Conservation (phyloP, 2,329 filamentous ascomycete genomes). For the Grosmannia penicillata region DNA sequence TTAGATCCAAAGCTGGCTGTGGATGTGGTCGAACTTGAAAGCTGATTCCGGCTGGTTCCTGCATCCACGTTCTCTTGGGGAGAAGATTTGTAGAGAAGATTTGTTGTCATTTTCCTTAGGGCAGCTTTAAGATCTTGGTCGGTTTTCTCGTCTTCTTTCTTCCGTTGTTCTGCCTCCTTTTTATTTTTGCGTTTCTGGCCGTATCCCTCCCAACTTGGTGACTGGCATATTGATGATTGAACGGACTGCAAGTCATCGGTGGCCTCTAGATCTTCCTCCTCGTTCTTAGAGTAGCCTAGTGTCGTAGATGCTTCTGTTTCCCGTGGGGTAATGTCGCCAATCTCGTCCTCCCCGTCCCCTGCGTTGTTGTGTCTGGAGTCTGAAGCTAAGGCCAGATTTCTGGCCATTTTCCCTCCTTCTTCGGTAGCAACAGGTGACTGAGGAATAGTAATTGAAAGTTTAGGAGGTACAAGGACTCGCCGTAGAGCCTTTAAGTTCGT, state of each 20-base stretch:
- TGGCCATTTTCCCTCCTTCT: not conserved
- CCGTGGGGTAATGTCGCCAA: conserved; percentile 13
- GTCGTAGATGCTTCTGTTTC: conserved; percentile 20
- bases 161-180: conserved; percentile 25
- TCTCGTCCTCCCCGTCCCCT: conserved; percentile 9
- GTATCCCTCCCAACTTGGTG: conserved; percentile 47
- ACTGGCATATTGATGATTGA: conserved; percentile 41
- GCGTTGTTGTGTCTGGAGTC: not conserved
- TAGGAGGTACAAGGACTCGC: conserved; percentile 8
- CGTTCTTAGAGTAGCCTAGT: conserved; percentile 2
- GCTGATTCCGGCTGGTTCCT: conserved; percentile 1
- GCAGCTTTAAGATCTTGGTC: conserved; percentile 22
- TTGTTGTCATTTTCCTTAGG: conserved; percentile 19
- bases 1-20: no score
- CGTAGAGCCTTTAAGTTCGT: not conserved
- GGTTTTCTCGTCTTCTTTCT: conserved; percentile 25
- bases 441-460: conserved; percentile 19
- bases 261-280: conserved; percentile 8
- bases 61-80: conserved; percentile 12
- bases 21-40: conserved; percentile 4
- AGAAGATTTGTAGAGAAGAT: conserved; percentile 23
- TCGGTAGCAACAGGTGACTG: conserved; percentile 5
- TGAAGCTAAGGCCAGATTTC: conserved; percentile 1
- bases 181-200: conserved; percentile 37
- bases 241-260: conserved; percentile 23